Base-by-base conservation (phyloP, 805 yeast species). In the Candida ulmi region DNA sequence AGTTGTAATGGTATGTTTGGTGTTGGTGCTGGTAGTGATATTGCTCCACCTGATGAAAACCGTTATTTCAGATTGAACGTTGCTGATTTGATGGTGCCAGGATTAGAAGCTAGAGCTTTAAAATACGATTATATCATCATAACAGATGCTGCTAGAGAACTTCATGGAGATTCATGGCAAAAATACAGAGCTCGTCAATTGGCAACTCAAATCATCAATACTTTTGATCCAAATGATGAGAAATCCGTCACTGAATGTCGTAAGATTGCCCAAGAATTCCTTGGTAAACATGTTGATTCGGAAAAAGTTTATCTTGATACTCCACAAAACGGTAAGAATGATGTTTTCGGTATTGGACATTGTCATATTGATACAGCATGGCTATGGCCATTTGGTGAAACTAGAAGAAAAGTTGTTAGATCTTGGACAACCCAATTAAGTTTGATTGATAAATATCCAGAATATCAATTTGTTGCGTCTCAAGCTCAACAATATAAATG, bases 371-470 rank as follows among this genome's bases (percentile, higher is more conserved):
- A 91, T 56, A 91, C 98, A 15, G 98, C 98, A 13, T 91, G 99
- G 99, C 70, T 88, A 42, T 91, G 99, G 99, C 98, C 97, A n/a
- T 91, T 83, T 68, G 97, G 95, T 3, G 97, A 93, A 59, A 88
- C 98, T 2, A 82, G 85, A 51, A 76, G 98, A 38, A 91, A 91
- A 57, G 78, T 91, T 40, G 96, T 90, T 3, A 74, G 99, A 48
- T 87, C 96, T 6, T 91, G 98, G 98, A 81, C 96, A 0, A 78
- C 96, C 9, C 99, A 91, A 65, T 67, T 91, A 37, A 81, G 87
- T 39, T 62, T 93, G 35, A 76, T 93, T 54, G 91, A 88, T 39
- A 71, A 78, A 50, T 91, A 88, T 51, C 97, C 98, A 0, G 99
- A 93, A 65, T 90, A 87, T 57, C 79, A 80, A 17, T 91, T 91